phyloP scores from a whole-genome alignment of 495 filamentous ascomycete genomes.

The Daldinia loculata region DNA sequence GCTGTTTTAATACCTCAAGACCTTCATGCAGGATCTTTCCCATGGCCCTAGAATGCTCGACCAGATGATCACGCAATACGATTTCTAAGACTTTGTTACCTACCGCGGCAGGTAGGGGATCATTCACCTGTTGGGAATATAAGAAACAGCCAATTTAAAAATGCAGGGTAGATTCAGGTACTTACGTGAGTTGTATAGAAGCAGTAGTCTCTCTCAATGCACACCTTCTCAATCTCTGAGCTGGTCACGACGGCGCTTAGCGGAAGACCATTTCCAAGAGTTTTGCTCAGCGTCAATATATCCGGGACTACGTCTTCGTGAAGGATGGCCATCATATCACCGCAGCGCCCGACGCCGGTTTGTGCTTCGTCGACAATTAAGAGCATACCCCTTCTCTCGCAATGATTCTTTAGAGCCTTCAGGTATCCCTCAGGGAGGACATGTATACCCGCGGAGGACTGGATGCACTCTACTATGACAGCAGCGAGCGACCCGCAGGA shows the following conservation, averaged over 20 bases:
- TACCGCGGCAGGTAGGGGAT: constrained; percentile 61
- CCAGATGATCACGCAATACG: constrained; percentile 59
- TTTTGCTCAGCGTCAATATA: constrained; percentile 63
- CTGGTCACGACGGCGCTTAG: constrained; percentile 61
- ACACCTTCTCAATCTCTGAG: constrained; percentile 13
- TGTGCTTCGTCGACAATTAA: constrained; percentile 66
- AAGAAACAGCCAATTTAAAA: background rate
- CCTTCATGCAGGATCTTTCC: background rate
- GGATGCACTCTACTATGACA: constrained; percentile 64
- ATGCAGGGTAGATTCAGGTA: background rate
- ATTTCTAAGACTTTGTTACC: constrained; percentile 62
- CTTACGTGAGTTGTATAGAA: background rate
- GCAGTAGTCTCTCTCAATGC: background rate
- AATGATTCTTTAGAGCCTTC: constrained; percentile 54
- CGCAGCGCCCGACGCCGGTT: constrained; percentile 61
- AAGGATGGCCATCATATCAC: constrained; percentile 61
- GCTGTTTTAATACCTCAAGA: constrained; percentile 50
- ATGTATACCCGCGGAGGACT: constrained; percentile 60
- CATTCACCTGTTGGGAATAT: constrained; percentile 24
- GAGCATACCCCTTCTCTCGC: constrained; percentile 60
- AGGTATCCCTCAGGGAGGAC: constrained; percentile 60
- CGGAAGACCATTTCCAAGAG: constrained; percentile 63
- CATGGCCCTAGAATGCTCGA: constrained; percentile 36
- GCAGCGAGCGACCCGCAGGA: constrained; percentile 65
- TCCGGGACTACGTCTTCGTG: constrained; percentile 60